These are phyloP conservation scores for Mortierella sp. DNA, from an alignment of 371 early-diverging fungal genomes.

Conservation along the genomic window DNA sequence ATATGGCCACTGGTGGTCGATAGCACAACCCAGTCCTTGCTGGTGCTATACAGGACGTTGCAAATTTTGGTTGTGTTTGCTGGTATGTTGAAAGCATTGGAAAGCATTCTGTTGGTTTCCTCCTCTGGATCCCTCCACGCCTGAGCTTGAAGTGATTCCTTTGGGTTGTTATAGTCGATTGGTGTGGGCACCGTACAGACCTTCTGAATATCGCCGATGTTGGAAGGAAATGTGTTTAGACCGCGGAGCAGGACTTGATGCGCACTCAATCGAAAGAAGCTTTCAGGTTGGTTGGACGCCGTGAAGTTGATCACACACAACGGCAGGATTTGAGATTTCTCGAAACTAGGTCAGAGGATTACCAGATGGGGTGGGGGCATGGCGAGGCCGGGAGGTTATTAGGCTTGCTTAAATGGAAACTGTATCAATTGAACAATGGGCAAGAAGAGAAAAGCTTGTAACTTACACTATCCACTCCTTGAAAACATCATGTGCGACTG, in stretches of 20 bases:
- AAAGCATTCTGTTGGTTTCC: slow-evolving; percentile 2
- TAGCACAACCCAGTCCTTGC: slow-evolving; percentile 5
- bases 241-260: slow-evolving; percentile 9
- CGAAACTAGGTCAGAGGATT: slow-evolving; percentile 22
- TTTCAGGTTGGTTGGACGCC: slow-evolving; percentile 33
- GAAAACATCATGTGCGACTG: slow-evolving; percentile 30
- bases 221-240: neutral
- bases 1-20: neutral
- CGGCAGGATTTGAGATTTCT: slow-evolving; percentile 50
- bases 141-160: neutral
- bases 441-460: neutral
- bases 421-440: neutral
- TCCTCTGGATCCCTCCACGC: slow-evolving; percentile 18
- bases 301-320: slow-evolving; percentile 53
- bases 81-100: slow-evolving; percentile 15
- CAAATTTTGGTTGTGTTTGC: slow-evolving; percentile 1
- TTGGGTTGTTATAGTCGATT: slow-evolving; percentile 7
- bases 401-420: neutral
- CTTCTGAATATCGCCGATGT: slow-evolving; percentile 19
- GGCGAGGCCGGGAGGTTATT: neutral
- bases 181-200: slow-evolving; percentile 25
- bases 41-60: neutral
- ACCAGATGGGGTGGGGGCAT: neutral
- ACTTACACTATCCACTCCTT: slow-evolving; percentile 56
- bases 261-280: slow-evolving; percentile 26